These are phyloP conservation scores for Botrytis paeoniae DNA, from an alignment of 2,329 filamentous ascomycete genomes.

Conservation along the genomic window DNA sequence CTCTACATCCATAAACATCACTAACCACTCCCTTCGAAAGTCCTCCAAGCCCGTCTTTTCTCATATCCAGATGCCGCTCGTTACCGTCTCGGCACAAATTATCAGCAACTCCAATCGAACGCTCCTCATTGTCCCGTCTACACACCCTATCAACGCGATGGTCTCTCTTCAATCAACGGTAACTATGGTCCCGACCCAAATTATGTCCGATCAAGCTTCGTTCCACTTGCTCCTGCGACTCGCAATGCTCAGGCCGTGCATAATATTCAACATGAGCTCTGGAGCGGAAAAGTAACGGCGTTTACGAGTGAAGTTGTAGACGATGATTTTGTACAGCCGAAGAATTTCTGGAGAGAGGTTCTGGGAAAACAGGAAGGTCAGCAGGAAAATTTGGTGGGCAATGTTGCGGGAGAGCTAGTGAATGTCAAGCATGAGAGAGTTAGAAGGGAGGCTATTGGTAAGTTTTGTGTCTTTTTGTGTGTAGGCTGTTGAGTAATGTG, in stretches of 20 bases:
- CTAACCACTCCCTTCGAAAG: constrained; percentile 16
- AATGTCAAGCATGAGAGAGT: neutral
- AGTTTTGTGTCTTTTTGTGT: neutral
- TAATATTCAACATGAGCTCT: constrained; percentile 33
- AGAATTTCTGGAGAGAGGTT: constrained; percentile 37
- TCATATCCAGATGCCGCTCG: constrained; percentile 55
- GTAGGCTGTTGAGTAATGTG: neutral
- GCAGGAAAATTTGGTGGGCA: neutral
- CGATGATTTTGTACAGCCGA: constrained; percentile 43
- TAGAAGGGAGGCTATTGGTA: neutral
- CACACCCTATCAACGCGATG: constrained; percentile 41
- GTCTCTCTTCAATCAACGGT: constrained; percentile 38
- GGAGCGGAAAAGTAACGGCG: constrained; percentile 30
- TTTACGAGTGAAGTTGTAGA: constrained; percentile 35
- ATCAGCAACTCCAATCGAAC: constrained; percentile 43
- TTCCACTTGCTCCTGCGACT: neutral
- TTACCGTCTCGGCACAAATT: constrained; percentile 54
- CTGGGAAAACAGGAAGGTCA: neutral
- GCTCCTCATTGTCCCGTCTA: constrained; percentile 25
- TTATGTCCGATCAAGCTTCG: constrained; percentile 36
- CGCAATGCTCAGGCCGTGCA: neutral
- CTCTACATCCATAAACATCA: constrained; percentile 24
- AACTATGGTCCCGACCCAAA: constrained; percentile 48
- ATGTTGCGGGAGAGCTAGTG: neutral
- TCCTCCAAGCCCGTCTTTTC: constrained; percentile 52